Evolutionary conservation across 768 basidiomycete genomes (phyloP).

Genomic region (Kwoniella heveanensis): DNA sequence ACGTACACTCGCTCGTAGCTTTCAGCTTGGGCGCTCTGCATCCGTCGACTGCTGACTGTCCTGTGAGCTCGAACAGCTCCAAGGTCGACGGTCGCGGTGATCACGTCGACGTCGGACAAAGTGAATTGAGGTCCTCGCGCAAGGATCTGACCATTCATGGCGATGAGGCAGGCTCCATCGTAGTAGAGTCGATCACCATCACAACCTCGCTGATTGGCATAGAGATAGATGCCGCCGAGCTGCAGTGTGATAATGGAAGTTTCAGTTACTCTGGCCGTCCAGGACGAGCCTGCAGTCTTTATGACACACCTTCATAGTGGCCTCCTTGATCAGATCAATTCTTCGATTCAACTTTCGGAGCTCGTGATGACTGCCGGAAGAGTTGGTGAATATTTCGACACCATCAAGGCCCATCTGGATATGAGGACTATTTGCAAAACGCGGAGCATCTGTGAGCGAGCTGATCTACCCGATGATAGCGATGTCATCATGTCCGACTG

Average conservation of each 20-base stretch:
- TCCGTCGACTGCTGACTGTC: constrained; percentile 73
- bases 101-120: constrained; percentile 90
- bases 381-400: constrained; percentile 98
- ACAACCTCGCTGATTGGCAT: constrained; percentile 98
- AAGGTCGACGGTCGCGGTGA: constrained; percentile 94
- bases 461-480: too few species aligned
- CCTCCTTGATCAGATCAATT: constrained; percentile 93
- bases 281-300: too few species aligned
- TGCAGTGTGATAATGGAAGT: constrained; percentile 50
- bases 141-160: constrained; percentile 85
- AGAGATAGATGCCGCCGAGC: constrained; percentile 95
- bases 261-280: too few species aligned
- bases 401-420: constrained; percentile 97
- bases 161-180: constrained; percentile 95
- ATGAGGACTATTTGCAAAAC: constrained; percentile 69
- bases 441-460: not conserved
- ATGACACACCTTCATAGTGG: constrained; percentile 79
- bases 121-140: constrained; percentile 98
- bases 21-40: constrained; percentile 79
- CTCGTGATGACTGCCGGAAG: constrained; percentile 96
- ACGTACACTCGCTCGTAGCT: constrained; percentile 81
- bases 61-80: constrained; percentile 92
- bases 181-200: constrained; percentile 98
- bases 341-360: constrained; percentile 91
- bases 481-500: too few species aligned